A percentile compares a stretch with the other conserved stretches of the same genome.
Evolutionary conservation across 192 early-diverging fungal genomes (phyloP).

Genomic region (Coemansia biformis): DNA sequence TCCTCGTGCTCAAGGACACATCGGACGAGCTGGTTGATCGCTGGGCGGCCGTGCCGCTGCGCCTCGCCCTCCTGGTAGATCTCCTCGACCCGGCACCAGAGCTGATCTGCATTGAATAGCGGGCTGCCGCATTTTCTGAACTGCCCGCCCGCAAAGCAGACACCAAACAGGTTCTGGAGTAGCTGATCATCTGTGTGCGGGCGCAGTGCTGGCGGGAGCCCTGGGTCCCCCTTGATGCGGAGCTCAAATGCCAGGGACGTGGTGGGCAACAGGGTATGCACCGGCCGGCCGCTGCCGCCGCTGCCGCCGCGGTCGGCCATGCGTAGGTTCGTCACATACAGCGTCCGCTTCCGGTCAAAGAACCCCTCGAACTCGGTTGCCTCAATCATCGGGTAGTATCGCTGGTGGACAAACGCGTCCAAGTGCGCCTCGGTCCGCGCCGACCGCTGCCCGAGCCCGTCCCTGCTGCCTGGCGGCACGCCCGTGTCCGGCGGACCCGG

Average conservation of each 20-base stretch:
- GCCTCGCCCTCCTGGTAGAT: conserved; percentile 1
- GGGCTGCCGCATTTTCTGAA: conserved; percentile 13
- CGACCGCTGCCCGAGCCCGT: not conserved
- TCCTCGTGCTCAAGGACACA: conserved; percentile 24
- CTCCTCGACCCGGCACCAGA: conserved; percentile 32
- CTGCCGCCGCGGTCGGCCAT: conserved; percentile 25
- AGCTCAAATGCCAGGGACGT: conserved; percentile 34
- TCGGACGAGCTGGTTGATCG: conserved; percentile 2
- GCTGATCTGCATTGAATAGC: conserved; percentile 34
- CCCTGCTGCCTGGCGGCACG: not conserved
- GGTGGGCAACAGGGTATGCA: conserved; percentile 28
- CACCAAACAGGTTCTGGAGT: conserved; percentile 30
- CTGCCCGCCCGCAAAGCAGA: conserved; percentile 5
- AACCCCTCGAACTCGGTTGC: conserved; percentile 37
- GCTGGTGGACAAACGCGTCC: conserved; percentile 39
- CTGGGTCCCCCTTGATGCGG: conserved; percentile 20
- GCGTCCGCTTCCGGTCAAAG: conserved; percentile 18
- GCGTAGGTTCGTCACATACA: conserved; percentile 15
- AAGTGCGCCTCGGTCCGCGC: conserved; percentile 11
- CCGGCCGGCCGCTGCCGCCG: conserved; percentile 7
- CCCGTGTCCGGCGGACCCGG: conserved; percentile 10
- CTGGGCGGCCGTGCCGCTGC: conserved; percentile 2
- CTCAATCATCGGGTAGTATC: conserved; percentile 38
- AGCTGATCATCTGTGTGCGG: conserved; percentile 24
- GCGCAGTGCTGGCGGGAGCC: conserved; percentile 6